A percentile compares a stretch with the other conserved stretches of the same genome.
Conservation (phyloP, 257 asterid species). For the Solanum chiquidenum region DNA sequence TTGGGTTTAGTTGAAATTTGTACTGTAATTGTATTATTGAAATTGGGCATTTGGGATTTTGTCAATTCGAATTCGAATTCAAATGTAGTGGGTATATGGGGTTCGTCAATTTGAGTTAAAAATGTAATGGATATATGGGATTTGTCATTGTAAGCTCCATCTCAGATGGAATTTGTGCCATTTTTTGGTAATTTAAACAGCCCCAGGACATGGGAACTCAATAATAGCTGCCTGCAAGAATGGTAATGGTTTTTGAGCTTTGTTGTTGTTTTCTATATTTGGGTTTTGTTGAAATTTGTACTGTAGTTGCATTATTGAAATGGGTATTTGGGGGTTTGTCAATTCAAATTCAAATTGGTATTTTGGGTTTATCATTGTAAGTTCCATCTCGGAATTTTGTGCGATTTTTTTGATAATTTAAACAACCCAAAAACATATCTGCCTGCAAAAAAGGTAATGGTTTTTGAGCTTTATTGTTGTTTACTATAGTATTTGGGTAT, state of each 20-base stretch:
- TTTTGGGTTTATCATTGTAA: not conserved
- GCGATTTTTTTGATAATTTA: not conserved
- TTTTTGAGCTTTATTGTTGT: not conserved
- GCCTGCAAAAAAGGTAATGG: not conserved
- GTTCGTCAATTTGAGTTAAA: not conserved
- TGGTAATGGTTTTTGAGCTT: not conserved
- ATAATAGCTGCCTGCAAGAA: not conserved
- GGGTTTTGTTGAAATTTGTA: not conserved
- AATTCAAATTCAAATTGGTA: not conserved
- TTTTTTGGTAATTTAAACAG: not conserved
- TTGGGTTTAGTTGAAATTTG: not conserved
- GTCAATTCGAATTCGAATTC: not conserved
- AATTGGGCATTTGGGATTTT: not conserved
- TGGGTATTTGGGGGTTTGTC: conserved; percentile 1
- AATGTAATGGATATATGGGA: not conserved
- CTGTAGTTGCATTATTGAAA: not conserved
- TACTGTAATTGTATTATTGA: not conserved
- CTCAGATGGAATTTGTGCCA: not conserved
- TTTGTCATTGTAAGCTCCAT: not conserved
- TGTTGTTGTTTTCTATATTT: not conserved
- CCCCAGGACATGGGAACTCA: not conserved
- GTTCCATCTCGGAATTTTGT: not conserved
- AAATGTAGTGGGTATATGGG: not conserved
- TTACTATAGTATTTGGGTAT: not conserved
- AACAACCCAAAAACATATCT: not conserved